Base-by-base conservation (phyloP, 148 eudicot species). In the Vaccinium vitisidaea region DNA sequence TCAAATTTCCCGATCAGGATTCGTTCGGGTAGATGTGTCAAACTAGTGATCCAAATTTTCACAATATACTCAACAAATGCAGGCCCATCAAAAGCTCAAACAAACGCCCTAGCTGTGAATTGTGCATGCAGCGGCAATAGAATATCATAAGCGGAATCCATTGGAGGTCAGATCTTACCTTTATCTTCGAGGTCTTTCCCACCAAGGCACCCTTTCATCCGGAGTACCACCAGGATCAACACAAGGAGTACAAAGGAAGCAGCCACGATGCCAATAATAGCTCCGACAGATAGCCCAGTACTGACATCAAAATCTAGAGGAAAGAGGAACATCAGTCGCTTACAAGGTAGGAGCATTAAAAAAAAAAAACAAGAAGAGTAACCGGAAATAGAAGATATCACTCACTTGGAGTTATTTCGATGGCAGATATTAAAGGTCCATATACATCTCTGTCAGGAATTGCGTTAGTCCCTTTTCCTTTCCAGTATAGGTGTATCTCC, bases 401-500 rank as follows among this genome's bases (percentile, higher is more conserved):
- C 85, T 71, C 80, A 90, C 92, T 90, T 82, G 91, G 90, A 79
- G 89, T 90, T 69, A 90, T 84, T 12, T 85, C 43, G 55, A 90
- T 90, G 48, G 91, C 92, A 21, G 88, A 87, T 79, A 90, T 89
- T 70, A 89, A 87, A 30, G 92, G 92, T 55, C 92, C 92, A 59
- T 90, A 90, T 84, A 88, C 86, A 77, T 89, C 90, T 85, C 83
- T 84, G 23, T 73, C 58, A 75, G 91, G 92, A 70, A 89, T 70
- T 75, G 87, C 86, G 78, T 84, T 88, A 75, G 92, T 90, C 82
- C 92, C 92, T 83, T 89, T 88, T 67, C 92, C 92, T 49, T 80
- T 82, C 92, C 92, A 90, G 84, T 88, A 90, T 8, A 90, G 77
- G 85, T 87, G 89, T 75, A 90, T 90, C 87, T 89, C 91, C 63